These are phyloP conservation scores for Fusarium brachygibbosum DNA, from an alignment of 2,329 filamentous ascomycete genomes.

Conservation along the genomic window DNA sequence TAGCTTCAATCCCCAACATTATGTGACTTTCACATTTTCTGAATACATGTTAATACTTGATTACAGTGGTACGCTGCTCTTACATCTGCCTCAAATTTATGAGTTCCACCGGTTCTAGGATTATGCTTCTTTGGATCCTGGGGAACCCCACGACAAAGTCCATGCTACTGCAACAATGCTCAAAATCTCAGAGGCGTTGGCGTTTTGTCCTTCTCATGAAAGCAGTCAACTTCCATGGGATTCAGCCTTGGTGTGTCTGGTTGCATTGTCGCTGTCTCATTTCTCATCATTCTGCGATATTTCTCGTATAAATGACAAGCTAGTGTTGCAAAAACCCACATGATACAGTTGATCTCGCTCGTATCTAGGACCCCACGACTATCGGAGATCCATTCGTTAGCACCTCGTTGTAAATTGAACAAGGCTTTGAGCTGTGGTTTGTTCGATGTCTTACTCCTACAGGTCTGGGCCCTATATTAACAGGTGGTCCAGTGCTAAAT, in stretches of 20 bases:
- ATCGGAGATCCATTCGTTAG: conserved; percentile 5
- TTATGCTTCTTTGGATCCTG: conserved; percentile 17
- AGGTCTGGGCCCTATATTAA: background rate
- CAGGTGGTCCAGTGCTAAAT: background rate
- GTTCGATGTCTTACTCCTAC: background rate
- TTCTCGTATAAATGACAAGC: conserved; percentile 16
- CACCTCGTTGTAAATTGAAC: background rate
- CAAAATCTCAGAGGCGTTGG: background rate
- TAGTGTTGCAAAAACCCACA: conserved; percentile 14
- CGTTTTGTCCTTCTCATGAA: background rate
- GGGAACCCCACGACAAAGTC: conserved; percentile 17
- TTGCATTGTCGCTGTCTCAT: background rate
- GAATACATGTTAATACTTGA: background rate
- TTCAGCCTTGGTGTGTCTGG: background rate
- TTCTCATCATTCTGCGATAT: background rate
- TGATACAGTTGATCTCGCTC: conserved; percentile 24
- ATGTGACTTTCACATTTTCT: background rate
- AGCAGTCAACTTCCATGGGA: background rate
- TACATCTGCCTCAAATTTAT: background rate
- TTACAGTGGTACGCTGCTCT: background rate
- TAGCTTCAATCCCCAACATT: background rate
- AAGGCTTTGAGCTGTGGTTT: background rate
- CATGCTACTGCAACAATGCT: background rate
- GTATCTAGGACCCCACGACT: conserved; percentile 15
- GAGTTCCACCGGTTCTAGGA: conserved; percentile 13